Evolutionary conservation across 2,329 filamentous ascomycete genomes (phyloP).

Genomic region (Colletotrichum ledebouriae): DNA sequence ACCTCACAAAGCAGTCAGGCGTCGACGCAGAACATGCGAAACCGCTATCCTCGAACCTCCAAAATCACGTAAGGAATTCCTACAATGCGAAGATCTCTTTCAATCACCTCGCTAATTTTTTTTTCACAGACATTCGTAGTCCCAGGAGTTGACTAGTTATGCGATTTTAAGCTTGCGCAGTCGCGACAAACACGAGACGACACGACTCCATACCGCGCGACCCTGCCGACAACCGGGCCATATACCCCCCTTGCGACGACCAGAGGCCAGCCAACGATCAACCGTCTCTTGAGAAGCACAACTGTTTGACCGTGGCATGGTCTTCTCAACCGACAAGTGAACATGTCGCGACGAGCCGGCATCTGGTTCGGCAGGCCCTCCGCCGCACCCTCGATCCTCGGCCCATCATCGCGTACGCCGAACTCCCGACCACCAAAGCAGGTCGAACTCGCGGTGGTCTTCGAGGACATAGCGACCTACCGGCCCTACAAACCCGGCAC

Average conservation of each 20-base stretch:
- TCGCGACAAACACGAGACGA: slow-evolving; percentile 16
- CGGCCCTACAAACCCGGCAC: slow-evolving; percentile 56
- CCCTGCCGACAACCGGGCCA: not conserved
- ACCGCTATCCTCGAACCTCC: too few species aligned
- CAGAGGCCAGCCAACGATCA: not conserved
- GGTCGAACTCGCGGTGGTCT: slow-evolving; percentile 36
- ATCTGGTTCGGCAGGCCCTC: slow-evolving; percentile 32
- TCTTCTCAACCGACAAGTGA: not conserved
- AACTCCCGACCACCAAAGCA: not conserved
- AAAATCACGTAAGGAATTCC: not conserved
- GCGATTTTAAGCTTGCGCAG: not conserved
- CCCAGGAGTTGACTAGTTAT: not conserved
- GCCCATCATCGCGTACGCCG: not conserved
- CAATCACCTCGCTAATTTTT: not conserved
- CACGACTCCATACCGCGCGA: slow-evolving; percentile 14
- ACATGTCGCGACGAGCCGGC: slow-evolving; percentile 31
- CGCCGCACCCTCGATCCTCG: not conserved
- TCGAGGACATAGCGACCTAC: slow-evolving; percentile 37
- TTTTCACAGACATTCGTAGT: not conserved
- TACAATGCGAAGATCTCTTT: too few species aligned
- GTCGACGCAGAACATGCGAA: not conserved
- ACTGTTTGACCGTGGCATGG: slow-evolving; percentile 16
- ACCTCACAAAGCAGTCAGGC: not conserved
- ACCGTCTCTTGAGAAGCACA: not conserved
- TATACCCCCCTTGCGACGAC: not conserved